Evolutionary conservation across 306 rosid species (phyloP), one percentile per base, ranked within the genome.

Genomic region (Styphnolobium japonicum): DNA sequence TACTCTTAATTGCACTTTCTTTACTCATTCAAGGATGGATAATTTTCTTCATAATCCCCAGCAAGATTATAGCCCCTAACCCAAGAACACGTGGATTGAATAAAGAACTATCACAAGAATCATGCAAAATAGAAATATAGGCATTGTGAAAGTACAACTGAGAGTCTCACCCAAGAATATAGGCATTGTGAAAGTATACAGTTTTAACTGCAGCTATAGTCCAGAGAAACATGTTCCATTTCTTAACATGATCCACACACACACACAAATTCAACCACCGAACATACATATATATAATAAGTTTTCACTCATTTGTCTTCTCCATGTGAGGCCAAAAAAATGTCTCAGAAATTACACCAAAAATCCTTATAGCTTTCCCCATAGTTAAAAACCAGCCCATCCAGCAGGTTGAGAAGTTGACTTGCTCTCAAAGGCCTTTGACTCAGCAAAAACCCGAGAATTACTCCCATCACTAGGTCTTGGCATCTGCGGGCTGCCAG

Each of bases 301-400:
- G 22, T 53, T 67, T 48, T 61, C 45, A 48, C 74, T 15, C 21
- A 16, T 76, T 62, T 80, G 46, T 34, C 34, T 64, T 69, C 27
- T 42, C 43, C 78, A 31, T 39, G 10, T 1, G 73, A 58, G 34
- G 33, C 21, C 49, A 29, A 69, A 22, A 27, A 27, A 27, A 27
- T 33, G 18, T 31, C 29, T 21, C 16, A n/a, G 21, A 42, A 21
- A 15, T 48, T 52, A 48, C 66, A 55, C 4, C 19, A 76, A 45
- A 65, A 64, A 48, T 49, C 77, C n/a, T n/a, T n/a, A 56, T 34
- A 64, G 57, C 67, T 45, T 69, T 21, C 43, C 74, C 51, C 25
- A 33, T 10, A 15, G 49, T 85, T 78, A 90, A 86, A 90, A 90
- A 75, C 94, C 94, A 34, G 94, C 90, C 92, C 94, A 90, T 29